Evolutionary conservation across 1,284 basidiomycete species (phyloP).

Genomic region (Pisolithus thermaeus): DNA sequence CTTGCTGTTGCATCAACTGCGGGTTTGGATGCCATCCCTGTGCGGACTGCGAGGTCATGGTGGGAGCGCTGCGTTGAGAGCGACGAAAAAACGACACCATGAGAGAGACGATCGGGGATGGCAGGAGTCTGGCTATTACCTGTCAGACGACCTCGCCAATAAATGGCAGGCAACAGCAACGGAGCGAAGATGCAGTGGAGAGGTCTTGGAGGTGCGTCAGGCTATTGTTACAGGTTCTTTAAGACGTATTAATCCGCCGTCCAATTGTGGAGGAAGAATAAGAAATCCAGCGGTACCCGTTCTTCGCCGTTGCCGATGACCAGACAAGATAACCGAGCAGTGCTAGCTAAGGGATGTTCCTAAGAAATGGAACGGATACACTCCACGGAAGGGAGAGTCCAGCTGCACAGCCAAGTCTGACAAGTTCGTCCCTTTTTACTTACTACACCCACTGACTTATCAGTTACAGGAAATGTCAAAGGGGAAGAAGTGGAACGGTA

Average conservation of each 20-base stretch:
- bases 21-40: conserved; percentile 31
- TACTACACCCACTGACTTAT: neutral
- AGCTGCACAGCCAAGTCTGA: no score
- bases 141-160: neutral
- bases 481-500: no score
- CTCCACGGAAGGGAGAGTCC: no score
- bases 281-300: neutral
- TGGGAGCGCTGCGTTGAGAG: neutral
- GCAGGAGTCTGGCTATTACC: neutral
- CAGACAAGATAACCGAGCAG: no score
- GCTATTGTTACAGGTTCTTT: neutral
- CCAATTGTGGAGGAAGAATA: neutral
- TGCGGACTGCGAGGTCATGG: conserved; percentile 22
- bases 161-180: neutral
- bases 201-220: neutral
- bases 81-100: neutral
- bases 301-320: neutral
- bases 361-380: no score
- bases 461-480: conserved; percentile 3
- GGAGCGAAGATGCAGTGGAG: neutral
- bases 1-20: conserved; percentile 25
- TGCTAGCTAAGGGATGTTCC: no score
- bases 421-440: no score
- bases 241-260: no score
- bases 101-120: conserved; percentile 8